These are phyloP conservation scores for Calonectria hongkongensis DNA, from an alignment of 2,329 filamentous ascomycete genomes.

Conservation along the genomic window DNA sequence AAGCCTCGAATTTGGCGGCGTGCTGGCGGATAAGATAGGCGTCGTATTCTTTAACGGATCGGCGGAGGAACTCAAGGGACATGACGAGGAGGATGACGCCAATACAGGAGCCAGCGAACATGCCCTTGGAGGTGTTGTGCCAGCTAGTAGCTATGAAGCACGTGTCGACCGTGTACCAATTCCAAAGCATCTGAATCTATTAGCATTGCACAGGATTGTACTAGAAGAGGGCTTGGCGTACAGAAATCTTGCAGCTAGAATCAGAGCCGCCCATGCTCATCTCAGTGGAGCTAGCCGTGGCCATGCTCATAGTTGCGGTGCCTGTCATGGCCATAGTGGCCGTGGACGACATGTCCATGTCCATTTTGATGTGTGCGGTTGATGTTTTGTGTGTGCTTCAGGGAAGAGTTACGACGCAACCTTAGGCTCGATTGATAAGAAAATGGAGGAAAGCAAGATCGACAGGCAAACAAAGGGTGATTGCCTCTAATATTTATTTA, in stretches of 20 bases:
- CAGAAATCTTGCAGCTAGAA: constrained; percentile 63
- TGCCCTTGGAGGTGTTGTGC: constrained; percentile 80
- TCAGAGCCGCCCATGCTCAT: constrained; percentile 49
- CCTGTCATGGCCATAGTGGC: constrained; percentile 41
- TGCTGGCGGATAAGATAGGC: constrained; percentile 76
- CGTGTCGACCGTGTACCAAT: constrained; percentile 83
- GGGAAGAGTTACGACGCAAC: background rate
- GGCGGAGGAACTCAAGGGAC: constrained; percentile 82
- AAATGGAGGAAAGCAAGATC: background rate
- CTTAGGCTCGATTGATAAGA: background rate
- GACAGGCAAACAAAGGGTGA: background rate
- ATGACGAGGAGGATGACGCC: constrained; percentile 85
- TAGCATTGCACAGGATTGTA: background rate
- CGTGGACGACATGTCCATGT: constrained; percentile 42
- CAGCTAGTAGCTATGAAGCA: constrained; percentile 82
- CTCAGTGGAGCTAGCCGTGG: constrained; percentile 43
- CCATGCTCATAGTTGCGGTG: constrained; percentile 49
- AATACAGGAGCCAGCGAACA: constrained; percentile 88
- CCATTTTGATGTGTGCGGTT: constrained; percentile 23
- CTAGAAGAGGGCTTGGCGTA: constrained; percentile 46
- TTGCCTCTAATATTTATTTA: constrained; percentile 9
- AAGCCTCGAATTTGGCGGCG: constrained; percentile 57
- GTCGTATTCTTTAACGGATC: constrained; percentile 83
- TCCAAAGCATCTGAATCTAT: constrained; percentile 82
- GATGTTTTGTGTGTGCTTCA: background rate